Percentiles rank a stretch among this genome's conserved stretches.
Evolutionary conservation across 495 filamentous ascomycete species (phyloP).

Genomic region (Xylaria longipes): DNA sequence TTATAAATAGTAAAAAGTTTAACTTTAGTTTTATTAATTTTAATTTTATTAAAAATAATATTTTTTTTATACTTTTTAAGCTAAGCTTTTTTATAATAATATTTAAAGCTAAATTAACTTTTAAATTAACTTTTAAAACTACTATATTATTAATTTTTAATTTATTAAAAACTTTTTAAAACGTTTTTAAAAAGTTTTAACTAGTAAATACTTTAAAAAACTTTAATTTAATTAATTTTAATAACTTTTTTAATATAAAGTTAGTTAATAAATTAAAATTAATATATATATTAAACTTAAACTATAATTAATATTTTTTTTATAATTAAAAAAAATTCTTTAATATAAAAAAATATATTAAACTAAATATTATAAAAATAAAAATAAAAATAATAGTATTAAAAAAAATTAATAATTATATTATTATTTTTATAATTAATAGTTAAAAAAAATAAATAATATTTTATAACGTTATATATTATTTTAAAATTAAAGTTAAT

Average conservation of each 20-base stretch:
- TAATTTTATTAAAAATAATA: neutral
- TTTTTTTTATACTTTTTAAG: neutral
- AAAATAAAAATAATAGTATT: neutral
- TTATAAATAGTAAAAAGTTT: neutral
- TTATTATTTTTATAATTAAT: neutral
- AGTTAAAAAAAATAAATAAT: too few relatives aligned
- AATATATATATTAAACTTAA: neutral
- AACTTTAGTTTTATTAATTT: neutral
- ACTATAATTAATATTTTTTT: neutral
- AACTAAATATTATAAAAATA: neutral
- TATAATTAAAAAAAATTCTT: neutral
- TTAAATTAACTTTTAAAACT: neutral
- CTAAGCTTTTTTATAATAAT: neutral
- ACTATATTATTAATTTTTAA: too few relatives aligned
- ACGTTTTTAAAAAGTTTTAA: neutral
- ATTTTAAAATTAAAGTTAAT: too few relatives aligned
- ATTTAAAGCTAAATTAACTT: neutral
- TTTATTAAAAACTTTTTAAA: too few relatives aligned
- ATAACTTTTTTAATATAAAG: neutral
- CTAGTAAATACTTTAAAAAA: neutral
- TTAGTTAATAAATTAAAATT: too few relatives aligned
- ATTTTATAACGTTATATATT: too few relatives aligned
- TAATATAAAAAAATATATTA: slow-evolving; percentile 3
- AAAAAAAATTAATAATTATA: neutral
- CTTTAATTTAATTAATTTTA: neutral